A percentile compares a stretch with the other conserved stretches of the same genome.
Evolutionary conservation across 2,329 filamentous ascomycete genomes (phyloP).

Genomic region (Shiraia sp.): DNA sequence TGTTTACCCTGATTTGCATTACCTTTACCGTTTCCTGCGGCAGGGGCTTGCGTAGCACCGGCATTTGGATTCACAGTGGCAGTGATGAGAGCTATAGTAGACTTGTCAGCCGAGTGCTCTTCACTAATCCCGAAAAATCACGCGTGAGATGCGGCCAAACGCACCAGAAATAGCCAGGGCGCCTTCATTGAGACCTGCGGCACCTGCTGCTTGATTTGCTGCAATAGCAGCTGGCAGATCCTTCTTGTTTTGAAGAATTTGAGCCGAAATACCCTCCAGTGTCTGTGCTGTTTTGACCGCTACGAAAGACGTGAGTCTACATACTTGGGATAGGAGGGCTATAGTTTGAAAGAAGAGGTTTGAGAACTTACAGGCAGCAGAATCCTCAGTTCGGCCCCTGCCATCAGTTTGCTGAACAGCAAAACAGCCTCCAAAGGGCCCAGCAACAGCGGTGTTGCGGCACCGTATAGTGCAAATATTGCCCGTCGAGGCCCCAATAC

Average conservation of each 20-base stretch:
- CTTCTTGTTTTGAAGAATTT: conserved; percentile 56
- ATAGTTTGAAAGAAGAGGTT: neutral
- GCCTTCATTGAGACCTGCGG: conserved; percentile 40
- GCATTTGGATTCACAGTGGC: conserved; percentile 19
- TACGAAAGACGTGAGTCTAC: conserved; percentile 28
- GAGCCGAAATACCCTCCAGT: conserved; percentile 51
- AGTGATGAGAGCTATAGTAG: conserved; percentile 16
- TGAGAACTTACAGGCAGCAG: conserved; percentile 31
- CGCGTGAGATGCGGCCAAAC: conserved; percentile 16
- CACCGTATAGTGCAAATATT: conserved; percentile 67
- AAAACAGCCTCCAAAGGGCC: conserved; percentile 66
- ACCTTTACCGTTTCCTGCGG: conserved; percentile 13
- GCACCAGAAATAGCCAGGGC: conserved; percentile 48
- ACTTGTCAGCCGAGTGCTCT: conserved; percentile 6
- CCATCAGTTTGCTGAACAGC: conserved; percentile 61
- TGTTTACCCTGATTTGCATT: conserved; percentile 7
- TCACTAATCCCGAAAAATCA: conserved; percentile 11
- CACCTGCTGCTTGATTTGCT: conserved; percentile 52
- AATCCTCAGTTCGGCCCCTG: conserved; percentile 26
- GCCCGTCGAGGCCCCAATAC: conserved; percentile 57
- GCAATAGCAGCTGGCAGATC: conserved; percentile 55
- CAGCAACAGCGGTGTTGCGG: conserved; percentile 62
- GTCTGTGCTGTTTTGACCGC: conserved; percentile 53
- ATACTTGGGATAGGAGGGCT: conserved; percentile 10
- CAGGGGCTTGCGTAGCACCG: conserved; percentile 9